Conservation (phyloP, 768 basidiomycete species). For the Rhodotorula kratochvilovae region DNA sequence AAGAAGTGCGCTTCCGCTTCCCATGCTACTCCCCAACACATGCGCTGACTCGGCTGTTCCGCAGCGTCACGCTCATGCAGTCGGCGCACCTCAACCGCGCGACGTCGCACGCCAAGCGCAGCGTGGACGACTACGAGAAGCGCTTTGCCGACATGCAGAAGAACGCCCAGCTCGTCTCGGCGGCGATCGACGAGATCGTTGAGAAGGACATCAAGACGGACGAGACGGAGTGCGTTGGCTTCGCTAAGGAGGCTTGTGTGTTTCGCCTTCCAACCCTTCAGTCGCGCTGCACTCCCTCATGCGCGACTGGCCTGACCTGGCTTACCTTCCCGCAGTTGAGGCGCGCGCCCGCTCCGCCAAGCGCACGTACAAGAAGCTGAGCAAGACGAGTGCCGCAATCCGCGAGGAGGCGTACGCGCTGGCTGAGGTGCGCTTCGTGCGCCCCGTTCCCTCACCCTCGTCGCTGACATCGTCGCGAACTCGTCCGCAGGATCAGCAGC, state of each 20-base stretch:
- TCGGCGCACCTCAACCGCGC: neutral
- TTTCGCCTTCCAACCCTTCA: neutral
- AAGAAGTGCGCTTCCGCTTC: neutral
- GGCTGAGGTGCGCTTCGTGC: neutral
- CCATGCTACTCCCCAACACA: neutral
- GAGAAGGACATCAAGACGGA: neutral
- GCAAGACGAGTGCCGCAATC: neutral
- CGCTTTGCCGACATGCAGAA: neutral
- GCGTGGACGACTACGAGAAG: neutral
- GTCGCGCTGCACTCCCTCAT: neutral
- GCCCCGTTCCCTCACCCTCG: neutral
- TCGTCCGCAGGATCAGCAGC: neutral
- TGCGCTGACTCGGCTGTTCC: accelerated
- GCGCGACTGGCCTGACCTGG: too few relatives aligned
- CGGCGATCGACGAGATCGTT: neutral
- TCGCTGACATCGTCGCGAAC: neutral
- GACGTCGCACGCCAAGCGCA: neutral
- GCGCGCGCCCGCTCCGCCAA: neutral
- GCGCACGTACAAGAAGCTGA: constrained; percentile 8
- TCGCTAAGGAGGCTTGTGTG: neutral
- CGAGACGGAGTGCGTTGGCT: neutral
- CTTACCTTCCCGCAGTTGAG: constrained; percentile 7
- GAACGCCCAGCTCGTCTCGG: neutral
- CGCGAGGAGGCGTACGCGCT: constrained; percentile 2
- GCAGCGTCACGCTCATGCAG: neutral